These are phyloP conservation scores for Trichophyton rubrum DNA, from an alignment of 2,329 filamentous ascomycete genomes.

Conservation along the genomic window DNA sequence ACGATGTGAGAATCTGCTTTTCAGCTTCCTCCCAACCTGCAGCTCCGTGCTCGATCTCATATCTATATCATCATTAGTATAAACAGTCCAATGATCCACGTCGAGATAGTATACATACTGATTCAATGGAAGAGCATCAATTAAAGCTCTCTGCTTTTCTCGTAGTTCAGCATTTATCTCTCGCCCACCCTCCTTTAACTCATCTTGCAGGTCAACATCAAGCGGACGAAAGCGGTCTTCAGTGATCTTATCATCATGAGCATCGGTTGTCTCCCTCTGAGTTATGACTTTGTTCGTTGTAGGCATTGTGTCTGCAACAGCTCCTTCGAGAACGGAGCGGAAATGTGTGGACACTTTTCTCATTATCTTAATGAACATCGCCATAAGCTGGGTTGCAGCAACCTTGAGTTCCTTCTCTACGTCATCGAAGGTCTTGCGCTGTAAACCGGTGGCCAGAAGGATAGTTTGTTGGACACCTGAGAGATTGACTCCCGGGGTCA, in stretches of 20 bases:
- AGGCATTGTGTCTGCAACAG: slow-evolving; percentile 56
- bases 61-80: slow-evolving; percentile 23
- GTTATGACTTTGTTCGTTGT: slow-evolving; percentile 33
- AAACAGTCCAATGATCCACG: background rate
- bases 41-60: slow-evolving; percentile 37
- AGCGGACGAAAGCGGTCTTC: slow-evolving; percentile 58
- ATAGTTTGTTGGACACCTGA: slow-evolving; percentile 76
- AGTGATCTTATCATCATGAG: slow-evolving; percentile 56
- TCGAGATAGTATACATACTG: slow-evolving; percentile 45
- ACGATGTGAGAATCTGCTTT: slow-evolving; percentile 53
- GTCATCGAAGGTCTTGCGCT: slow-evolving; percentile 73
- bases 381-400: slow-evolving; percentile 65
- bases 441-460: slow-evolving; percentile 78
- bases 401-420: slow-evolving; percentile 68
- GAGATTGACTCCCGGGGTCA: slow-evolving; percentile 56
- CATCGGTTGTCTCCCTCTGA: slow-evolving; percentile 39
- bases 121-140: slow-evolving; percentile 80
- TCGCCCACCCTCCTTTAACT: slow-evolving; percentile 71
- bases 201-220: slow-evolving; percentile 60
- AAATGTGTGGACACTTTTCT: slow-evolving; percentile 77
- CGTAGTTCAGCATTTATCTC: slow-evolving; percentile 58
- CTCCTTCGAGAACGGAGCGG: slow-evolving; percentile 58
- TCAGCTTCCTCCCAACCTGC: slow-evolving; percentile 52
- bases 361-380: slow-evolving; percentile 95
- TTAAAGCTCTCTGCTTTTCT: slow-evolving; percentile 73